Evolutionary conservation across 768 basidiomycete genomes (phyloP), one percentile per base, ranked within the genome.

Genomic region (Exsudoporus frostii): DNA sequence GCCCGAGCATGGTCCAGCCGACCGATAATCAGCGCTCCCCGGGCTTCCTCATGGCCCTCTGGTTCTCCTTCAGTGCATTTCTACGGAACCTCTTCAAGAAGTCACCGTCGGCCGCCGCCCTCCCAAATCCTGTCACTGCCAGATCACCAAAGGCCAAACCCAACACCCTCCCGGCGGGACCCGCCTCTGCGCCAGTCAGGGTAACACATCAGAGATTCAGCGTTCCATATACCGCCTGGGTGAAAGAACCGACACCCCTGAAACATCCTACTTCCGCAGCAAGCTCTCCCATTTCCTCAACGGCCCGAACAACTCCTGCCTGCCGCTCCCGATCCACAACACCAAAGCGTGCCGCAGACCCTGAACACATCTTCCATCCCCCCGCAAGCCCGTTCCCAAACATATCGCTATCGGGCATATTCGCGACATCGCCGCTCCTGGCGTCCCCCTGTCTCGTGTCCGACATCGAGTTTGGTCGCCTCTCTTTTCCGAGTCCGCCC

Each of bases 351-450:
- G 14, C 40, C 13, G 4, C 22, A 4, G 24, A 40, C 41, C 48
- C 58, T 22, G 45, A 25, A 7, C 45, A n/a, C 27, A 27, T 57
- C n/a, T 53, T 58, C 24, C 62, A 62, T 19, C 52, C 60, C 10
- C 51, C 51, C 17, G 15, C 56, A 17, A 53, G 52, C 14, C 64
- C 64, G 2, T 40, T 65, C 11, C 51, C 64, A 25, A 45, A 38
- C 36, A 59, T 65, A 7, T 65, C 63, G 20, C 1, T 65, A n/a
- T 65, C 60, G 0, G 60, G 47, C 34, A 39, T 62, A 22, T 60
- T 60, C 48, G 46, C 59, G 17, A 53, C 62, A 0, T 34, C 58
- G 0, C 42, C 39, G 6, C 19, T 50, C 1, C 17, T 46, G 20
- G 33, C 50, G 1, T 38, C 61, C 9, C 32, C 56, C 14, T 17